These are phyloP conservation scores for Gentiana straminea DNA, from an alignment of 257 asterid species.

Conservation along the genomic window DNA sequence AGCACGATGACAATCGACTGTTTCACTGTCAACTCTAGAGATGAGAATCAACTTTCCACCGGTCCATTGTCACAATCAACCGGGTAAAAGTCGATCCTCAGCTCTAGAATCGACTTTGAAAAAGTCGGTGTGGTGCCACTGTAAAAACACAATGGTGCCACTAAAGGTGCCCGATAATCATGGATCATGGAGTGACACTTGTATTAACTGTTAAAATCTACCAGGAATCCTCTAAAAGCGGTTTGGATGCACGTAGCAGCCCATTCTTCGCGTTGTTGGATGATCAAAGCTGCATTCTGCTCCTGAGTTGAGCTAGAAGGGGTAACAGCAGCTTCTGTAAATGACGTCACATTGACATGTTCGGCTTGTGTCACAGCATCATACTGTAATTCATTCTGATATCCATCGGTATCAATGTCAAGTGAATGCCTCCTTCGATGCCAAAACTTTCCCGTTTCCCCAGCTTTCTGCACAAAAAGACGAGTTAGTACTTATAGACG, in stretches of 20 bases:
- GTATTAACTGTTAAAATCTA: conserved; percentile 11
- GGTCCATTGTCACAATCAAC: no score
- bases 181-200: no score
- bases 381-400: conserved; percentile 40
- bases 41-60: no score
- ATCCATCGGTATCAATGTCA: conserved; percentile 47
- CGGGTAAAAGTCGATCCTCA: no score
- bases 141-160: no score
- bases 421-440: conserved; percentile 78
- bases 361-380: conserved; percentile 30
- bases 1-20: no score
- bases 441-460: conserved; percentile 53
- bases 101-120: no score
- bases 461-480: conserved; percentile 41
- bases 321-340: conserved; percentile 46
- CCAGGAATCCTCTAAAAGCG: conserved; percentile 94
- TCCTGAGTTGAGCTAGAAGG: conserved; percentile 54
- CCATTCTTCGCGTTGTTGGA: conserved; percentile 59
- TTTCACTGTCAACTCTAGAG: no score
- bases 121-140: no score
- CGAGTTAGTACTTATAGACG: no score
- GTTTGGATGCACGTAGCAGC: conserved; percentile 88
- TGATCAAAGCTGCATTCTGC: conserved; percentile 36
- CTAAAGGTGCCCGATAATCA: no score
- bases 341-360: conserved; percentile 31